Evolutionary conservation across 2,329 filamentous ascomycete genomes (phyloP), one percentile per base, ranked within the genome.

Genomic region (Salinomyces thailandicus): DNA sequence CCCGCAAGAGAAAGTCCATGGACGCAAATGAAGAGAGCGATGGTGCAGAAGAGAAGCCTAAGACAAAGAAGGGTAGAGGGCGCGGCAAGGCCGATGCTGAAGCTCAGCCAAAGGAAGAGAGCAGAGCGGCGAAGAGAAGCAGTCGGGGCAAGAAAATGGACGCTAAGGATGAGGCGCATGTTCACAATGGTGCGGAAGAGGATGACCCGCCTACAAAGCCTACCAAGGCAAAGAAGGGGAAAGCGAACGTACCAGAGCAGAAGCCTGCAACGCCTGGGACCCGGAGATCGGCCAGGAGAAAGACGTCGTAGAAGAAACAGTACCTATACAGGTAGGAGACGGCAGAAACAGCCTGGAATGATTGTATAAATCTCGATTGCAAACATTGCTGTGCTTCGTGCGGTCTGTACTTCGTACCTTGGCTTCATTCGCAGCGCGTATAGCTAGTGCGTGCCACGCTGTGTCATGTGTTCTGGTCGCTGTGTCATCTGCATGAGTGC

Each of bases 1-100:
- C 47, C 6, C 47, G 42, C 5, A 64, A 63, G 43, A 49, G 57
- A 26, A 64, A 59, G 48, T 44, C 38, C 8, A 50, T 57, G 35
- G 39, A 18, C 27, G 46, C 12, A 2, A 43, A 34, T 8, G 38
- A 49, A 24, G 45, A 50, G 2, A 48, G 46, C 12, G 48, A 46
- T 5, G 18, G 37, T 5, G 29, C 13, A n/a, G 30, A 45, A 12
- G 38, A 41, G 29, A 26, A 24, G 38, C 43, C 40, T 42, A 46
- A 46, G 17, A 37, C 31, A 16, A 42, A 33, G 30, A 39, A 30
- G 27, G 30, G 38, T 15, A 13, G 12, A 32, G 15, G 15, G 6
- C 8, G 36, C 13, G 33, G 37, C 22, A 31, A 44, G 35, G 36
- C 36, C n/a, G n/a, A 26, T 9, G 16, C 33, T 13, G 27, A 40